Evolutionary conservation across 83 land plant genomes (phyloP).

Genomic region (Thuja plicata): DNA sequence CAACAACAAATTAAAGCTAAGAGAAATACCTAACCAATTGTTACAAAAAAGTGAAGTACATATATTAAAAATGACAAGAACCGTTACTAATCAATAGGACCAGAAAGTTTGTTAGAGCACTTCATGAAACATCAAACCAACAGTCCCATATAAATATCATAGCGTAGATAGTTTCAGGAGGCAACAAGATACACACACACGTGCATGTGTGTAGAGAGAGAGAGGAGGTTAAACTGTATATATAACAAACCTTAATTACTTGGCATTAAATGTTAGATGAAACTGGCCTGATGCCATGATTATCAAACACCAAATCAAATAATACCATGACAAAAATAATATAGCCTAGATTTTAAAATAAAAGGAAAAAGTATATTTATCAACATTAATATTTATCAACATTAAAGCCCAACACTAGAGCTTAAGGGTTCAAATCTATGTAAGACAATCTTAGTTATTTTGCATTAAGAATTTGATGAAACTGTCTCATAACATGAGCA

Average conservation of each 20-base stretch:
- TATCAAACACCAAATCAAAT: no score
- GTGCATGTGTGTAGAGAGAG: no score
- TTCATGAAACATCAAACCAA: neutral
- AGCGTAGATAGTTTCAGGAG: neutral
- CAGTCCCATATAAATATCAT: neutral
- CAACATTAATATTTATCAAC: no score
- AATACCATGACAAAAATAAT: no score
- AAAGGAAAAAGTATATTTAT: no score
- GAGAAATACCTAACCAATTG: neutral
- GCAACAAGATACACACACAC: neutral
- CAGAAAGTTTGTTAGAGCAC: neutral
- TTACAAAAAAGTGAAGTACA: neutral
- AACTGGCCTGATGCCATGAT: no score
- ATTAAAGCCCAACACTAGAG: neutral
- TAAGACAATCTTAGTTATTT: neutral
- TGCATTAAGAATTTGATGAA: neutral
- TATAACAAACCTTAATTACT: no score
- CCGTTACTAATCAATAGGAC: neutral
- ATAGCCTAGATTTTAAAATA: no score
- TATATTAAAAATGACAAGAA: neutral
- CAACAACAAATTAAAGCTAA: neutral
- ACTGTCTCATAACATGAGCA: neutral
- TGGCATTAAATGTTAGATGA: no score
- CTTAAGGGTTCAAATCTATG: neutral
- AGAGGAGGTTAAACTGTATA: neutral